phyloP scores from a whole-genome alignment of 352 stramenopile species.

The Phytophthora macrochlamydospora region DNA sequence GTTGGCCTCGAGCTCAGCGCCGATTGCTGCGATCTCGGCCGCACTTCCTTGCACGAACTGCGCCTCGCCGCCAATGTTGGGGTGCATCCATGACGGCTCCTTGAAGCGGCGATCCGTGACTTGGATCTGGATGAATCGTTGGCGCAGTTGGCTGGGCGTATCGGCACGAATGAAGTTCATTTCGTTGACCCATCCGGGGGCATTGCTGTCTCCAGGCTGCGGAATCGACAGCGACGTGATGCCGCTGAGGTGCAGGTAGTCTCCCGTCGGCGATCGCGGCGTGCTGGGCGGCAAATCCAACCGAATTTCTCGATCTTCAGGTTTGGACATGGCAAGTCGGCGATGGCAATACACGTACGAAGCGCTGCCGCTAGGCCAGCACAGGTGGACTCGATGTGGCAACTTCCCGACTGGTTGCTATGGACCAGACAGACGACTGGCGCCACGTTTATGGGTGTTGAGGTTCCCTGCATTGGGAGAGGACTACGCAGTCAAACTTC shows the following conservation, averaged over 20 bases:
- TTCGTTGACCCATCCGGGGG: slow-evolving; percentile 28
- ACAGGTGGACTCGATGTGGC: not conserved
- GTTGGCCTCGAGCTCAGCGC: slow-evolving; percentile 27
- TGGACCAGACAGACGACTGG: not conserved
- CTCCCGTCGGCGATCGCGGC: slow-evolving; percentile 4
- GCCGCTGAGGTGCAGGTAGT: slow-evolving; percentile 13
- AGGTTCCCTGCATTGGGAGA: not conserved
- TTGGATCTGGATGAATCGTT: slow-evolving; percentile 69
- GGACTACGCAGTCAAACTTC: no score
- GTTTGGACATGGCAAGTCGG: slow-evolving; percentile 5
- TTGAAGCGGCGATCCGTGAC: slow-evolving; percentile 66
- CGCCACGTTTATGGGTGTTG: not conserved
- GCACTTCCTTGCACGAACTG: slow-evolving; percentile 40
- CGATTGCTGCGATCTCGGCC: slow-evolving; percentile 40
- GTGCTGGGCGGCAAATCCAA: slow-evolving; percentile 14
- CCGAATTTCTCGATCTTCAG: slow-evolving; percentile 8
- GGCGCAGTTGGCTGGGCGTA: slow-evolving; percentile 52
- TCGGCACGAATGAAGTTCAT: slow-evolving; percentile 43
- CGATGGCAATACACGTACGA: not conserved
- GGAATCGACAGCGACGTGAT: slow-evolving; percentile 21
- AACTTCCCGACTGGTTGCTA: not conserved
- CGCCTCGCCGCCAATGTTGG: slow-evolving; percentile 62
- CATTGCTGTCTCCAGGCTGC: slow-evolving; percentile 6
- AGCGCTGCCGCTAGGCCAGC: not conserved
- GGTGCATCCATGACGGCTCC: slow-evolving; percentile 69